Evolutionary conservation across 768 basidiomycete species (phyloP).

Genomic region (Mycena floridula): DNA sequence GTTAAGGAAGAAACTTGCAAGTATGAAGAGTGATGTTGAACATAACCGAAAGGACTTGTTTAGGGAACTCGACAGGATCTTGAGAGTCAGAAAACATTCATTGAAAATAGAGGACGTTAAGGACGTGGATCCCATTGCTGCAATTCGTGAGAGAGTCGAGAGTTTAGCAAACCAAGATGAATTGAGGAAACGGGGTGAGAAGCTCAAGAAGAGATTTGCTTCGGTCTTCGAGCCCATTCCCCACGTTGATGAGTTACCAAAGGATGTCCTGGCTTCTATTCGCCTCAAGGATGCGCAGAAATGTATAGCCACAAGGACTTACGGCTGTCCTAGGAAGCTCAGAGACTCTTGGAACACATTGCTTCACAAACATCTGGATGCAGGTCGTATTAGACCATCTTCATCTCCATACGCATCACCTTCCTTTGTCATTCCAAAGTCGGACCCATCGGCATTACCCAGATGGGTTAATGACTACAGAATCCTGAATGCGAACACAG

Average conservation of each 20-base stretch:
- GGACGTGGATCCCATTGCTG: neutral
- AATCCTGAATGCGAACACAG: too few species aligned
- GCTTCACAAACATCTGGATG: neutral
- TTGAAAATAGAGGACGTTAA: neutral
- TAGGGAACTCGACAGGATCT: neutral
- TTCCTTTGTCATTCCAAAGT: neutral
- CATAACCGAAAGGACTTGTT: neutral
- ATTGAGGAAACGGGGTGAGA: neutral
- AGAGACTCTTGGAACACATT: neutral
- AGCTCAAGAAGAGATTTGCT: slow-evolving; percentile 5
- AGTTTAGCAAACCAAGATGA: neutral
- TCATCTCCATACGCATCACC: neutral
- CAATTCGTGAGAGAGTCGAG: neutral
- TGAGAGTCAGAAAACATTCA: neutral
- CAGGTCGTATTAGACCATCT: neutral
- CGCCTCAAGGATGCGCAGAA: slow-evolving; percentile 14
- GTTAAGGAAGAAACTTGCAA: neutral
- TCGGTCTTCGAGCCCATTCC: slow-evolving; percentile 17
- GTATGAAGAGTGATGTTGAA: neutral
- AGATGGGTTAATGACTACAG: too few species aligned
- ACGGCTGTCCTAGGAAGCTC: neutral
- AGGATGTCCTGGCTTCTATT: slow-evolving; percentile 13
- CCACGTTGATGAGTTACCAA: slow-evolving; percentile 14
- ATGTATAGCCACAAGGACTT: neutral
- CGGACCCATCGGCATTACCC: neutral